A percentile compares a stretch with the other conserved stretches of the same genome.
phyloP scores from a whole-genome alignment of 768 basidiomycete genomes.

The Tylopilus balloui region DNA sequence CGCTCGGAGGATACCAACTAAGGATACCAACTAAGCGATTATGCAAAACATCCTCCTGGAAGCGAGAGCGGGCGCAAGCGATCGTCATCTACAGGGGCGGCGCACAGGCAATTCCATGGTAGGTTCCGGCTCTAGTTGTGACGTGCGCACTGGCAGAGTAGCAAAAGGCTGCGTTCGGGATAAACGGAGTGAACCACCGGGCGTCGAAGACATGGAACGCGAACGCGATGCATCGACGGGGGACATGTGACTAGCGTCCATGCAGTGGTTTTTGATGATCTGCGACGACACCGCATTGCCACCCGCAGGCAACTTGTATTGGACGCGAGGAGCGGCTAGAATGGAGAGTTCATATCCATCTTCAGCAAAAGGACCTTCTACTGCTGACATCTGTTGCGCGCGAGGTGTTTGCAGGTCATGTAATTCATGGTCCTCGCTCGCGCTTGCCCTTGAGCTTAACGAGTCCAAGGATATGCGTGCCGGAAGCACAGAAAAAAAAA shows the following conservation, averaged over 20 bases:
- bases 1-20: no score
- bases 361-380: neutral
- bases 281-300: neutral
- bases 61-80: no score
- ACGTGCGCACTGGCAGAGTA: slow-evolving; percentile 27
- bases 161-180: slow-evolving; percentile 17
- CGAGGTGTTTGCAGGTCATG: slow-evolving; percentile 13
- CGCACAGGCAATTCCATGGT: slow-evolving; percentile 29
- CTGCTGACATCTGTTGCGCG: neutral
- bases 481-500: slow-evolving; percentile 24
- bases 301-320: neutral
- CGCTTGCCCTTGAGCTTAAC: slow-evolving; percentile 24
- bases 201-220: neutral
- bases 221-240: neutral
- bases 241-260: neutral
- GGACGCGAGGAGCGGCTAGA: neutral
- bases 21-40: no score
- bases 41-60: no score
- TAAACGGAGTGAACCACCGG: neutral
- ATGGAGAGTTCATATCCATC: slow-evolving; percentile 16
- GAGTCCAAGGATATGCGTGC: slow-evolving; percentile 30
- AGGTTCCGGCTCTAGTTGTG: slow-evolving; percentile 32
- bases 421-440: slow-evolving; percentile 29
- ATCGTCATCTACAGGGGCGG: neutral
- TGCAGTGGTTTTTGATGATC: neutral